phyloP scores from a whole-genome alignment of 257 asterid genomes.

The Avicennia marina region DNA sequence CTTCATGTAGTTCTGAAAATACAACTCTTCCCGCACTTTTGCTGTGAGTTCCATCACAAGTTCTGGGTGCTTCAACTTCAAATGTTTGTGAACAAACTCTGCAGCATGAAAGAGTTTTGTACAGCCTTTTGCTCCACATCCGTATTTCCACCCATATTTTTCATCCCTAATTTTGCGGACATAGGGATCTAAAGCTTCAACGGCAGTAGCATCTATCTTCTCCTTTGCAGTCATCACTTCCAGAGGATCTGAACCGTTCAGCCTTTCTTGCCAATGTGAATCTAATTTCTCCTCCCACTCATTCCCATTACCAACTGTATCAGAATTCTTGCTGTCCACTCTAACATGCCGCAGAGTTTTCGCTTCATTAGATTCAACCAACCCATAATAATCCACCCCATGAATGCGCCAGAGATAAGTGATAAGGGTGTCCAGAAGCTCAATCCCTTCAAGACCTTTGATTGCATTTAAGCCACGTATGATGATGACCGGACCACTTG shows the following conservation, averaged over 20 bases:
- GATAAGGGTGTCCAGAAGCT: slow-evolving; percentile 84
- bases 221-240: slow-evolving; percentile 92
- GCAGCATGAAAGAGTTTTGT: slow-evolving; percentile 98
- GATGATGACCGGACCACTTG: slow-evolving; percentile 87
- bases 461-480: slow-evolving; percentile 70
- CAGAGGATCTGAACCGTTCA: slow-evolving; percentile 80
- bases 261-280: slow-evolving; percentile 83
- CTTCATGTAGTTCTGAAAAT: slow-evolving; percentile 91
- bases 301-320: slow-evolving; percentile 42
- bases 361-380: slow-evolving; percentile 76
- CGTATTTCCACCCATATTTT: slow-evolving; percentile 99
- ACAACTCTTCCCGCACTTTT: slow-evolving; percentile 91
- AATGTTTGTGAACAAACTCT: slow-evolving; percentile 89
- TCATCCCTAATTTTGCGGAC: slow-evolving; percentile 98
- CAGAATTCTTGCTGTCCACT: slow-evolving; percentile 57
- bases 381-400: slow-evolving; percentile 90
- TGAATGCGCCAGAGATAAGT: slow-evolving; percentile 99
- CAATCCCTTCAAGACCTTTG: slow-evolving; percentile 93
- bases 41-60: slow-evolving; percentile 65
- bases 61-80: slow-evolving; percentile 90
- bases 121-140: slow-evolving; percentile 99
- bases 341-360: slow-evolving; percentile 89
- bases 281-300: slow-evolving; percentile 89
- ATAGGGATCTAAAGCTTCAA: slow-evolving; percentile 81
- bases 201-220: slow-evolving; percentile 85